Percentiles rank a stretch among this genome's conserved stretches.
phyloP scores from a whole-genome alignment of 108 stramenopile species.

The Poteriospumella lacustris region DNA sequence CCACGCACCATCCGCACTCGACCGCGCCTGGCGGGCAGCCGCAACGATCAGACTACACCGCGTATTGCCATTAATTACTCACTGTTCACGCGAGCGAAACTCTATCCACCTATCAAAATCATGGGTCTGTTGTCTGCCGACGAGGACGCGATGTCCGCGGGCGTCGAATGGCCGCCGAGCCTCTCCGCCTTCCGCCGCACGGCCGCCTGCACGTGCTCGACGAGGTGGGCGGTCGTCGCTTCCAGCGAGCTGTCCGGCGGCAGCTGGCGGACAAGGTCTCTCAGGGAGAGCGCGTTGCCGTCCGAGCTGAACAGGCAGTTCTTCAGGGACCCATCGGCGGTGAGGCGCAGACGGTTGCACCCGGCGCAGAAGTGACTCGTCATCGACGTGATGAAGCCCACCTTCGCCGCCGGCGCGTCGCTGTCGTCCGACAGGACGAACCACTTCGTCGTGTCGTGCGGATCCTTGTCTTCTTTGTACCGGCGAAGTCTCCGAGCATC shows the following conservation, averaged over 20 bases:
- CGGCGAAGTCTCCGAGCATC: too few relatives aligned
- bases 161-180: constrained; percentile 79
- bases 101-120: constrained; percentile 89
- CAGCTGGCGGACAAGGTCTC: constrained; percentile 42
- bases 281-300: not conserved
- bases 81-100: too few relatives aligned
- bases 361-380: constrained; percentile 89
- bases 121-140: constrained; percentile 78
- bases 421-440: constrained; percentile 48
- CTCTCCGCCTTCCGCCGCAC: constrained; percentile 72
- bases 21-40: too few relatives aligned
- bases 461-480: constrained; percentile 59
- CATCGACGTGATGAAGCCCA: constrained; percentile 99
- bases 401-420: constrained; percentile 36
- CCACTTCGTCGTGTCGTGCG: constrained; percentile 96
- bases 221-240: constrained; percentile 56
- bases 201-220: constrained; percentile 60
- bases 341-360: constrained; percentile 94
- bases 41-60: too few relatives aligned
- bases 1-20: too few relatives aligned
- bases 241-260: constrained; percentile 38
- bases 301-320: constrained; percentile 79
- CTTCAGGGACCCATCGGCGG: constrained; percentile 93
- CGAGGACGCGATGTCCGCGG: constrained; percentile 66
- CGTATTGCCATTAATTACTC: too few relatives aligned